Percentiles rank a stretch among this genome's conserved stretches.
Evolutionary conservation across 192 early-diverging fungal genomes (phyloP).

Genomic region (Phlyctochytrium planicorne): DNA sequence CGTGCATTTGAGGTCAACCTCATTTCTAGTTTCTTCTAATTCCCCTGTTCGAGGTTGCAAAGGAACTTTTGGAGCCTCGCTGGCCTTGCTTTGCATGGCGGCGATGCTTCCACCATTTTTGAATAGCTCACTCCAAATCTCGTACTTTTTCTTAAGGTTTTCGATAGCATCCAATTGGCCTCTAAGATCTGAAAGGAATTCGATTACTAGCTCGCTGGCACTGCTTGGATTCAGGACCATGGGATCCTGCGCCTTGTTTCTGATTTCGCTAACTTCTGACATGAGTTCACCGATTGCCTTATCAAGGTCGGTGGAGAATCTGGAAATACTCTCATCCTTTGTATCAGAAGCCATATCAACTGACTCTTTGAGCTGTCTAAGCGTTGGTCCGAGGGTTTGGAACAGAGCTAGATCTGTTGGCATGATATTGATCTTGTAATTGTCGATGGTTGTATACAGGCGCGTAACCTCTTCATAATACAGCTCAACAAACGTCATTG

Average conservation of each 20-base stretch:
- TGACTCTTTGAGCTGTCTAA: constrained; percentile 53
- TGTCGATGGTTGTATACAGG: constrained; percentile 50
- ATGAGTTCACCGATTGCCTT: constrained; percentile 45
- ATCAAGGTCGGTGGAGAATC: constrained; percentile 54
- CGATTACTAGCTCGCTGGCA: constrained; percentile 49
- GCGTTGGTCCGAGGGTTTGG: constrained; percentile 57
- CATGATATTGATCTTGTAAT: constrained; percentile 51
- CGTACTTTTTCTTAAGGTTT: constrained; percentile 43
- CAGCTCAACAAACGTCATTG: constrained; percentile 41
- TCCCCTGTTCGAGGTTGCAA: constrained; percentile 32
- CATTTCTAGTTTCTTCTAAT: constrained; percentile 54
- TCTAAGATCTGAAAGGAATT: constrained; percentile 50
- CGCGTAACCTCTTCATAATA: constrained; percentile 50
- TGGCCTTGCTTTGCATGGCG: constrained; percentile 15
- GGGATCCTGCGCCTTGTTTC: constrained; percentile 60
- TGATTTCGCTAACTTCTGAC: constrained; percentile 54
- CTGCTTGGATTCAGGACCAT: constrained; percentile 54
- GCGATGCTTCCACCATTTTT: constrained; percentile 45
- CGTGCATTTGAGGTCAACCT: constrained; percentile 57
- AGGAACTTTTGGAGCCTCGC: constrained; percentile 16
- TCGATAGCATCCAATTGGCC: constrained; percentile 42
- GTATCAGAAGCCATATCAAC: constrained; percentile 59
- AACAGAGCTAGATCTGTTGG: constrained; percentile 61
- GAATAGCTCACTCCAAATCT: constrained; percentile 53
- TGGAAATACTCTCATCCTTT: constrained; percentile 58